Evolutionary conservation across 2,329 filamentous ascomycete species (phyloP).

Genomic region (Leptoxyphium fumago): DNA sequence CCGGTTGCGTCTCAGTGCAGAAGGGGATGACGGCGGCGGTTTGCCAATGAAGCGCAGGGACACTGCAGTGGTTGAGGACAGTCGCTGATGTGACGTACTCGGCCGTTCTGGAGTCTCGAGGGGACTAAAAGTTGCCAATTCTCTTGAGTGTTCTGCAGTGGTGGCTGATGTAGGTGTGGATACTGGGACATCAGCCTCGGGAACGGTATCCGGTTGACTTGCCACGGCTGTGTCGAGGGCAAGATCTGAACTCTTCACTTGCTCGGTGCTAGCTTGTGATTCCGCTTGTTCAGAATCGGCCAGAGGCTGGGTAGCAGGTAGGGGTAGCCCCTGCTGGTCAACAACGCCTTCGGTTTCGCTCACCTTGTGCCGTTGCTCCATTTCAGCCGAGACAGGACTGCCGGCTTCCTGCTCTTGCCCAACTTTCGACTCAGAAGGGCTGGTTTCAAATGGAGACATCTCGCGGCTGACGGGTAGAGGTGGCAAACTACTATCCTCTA

Average conservation of each 20-base stretch:
- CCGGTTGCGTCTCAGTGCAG: constrained; percentile 10
- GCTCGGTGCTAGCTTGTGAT: too few species aligned
- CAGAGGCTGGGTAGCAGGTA: too few species aligned
- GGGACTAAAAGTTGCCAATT: background rate
- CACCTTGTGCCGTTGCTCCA: constrained; percentile 7
- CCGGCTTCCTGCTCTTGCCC: constrained; percentile 17
- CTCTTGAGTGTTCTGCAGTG: too few species aligned
- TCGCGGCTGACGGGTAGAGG: constrained; percentile 24
- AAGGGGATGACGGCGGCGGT: constrained; percentile 15
- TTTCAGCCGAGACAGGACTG: constrained; percentile 17
- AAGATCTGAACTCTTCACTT: too few species aligned
- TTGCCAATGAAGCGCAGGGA: constrained; percentile 21
- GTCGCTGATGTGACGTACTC: constrained; percentile 2
- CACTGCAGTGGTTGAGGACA: constrained; percentile 20
- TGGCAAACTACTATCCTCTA: constrained; percentile 41
- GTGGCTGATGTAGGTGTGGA: too few species aligned
- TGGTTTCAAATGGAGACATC: constrained; percentile 13
- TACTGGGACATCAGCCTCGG: too few species aligned
- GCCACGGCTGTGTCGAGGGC: too few species aligned
- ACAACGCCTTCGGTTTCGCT: constrained; percentile 6
- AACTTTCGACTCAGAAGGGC: background rate
- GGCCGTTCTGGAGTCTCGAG: constrained; percentile 1
- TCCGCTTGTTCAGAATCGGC: too few species aligned
- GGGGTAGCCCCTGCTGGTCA: background rate
- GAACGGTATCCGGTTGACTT: too few species aligned